These are phyloP conservation scores for Serendipita sp. DNA, from an alignment of 1,284 basidiomycete species.

Conservation along the genomic window DNA sequence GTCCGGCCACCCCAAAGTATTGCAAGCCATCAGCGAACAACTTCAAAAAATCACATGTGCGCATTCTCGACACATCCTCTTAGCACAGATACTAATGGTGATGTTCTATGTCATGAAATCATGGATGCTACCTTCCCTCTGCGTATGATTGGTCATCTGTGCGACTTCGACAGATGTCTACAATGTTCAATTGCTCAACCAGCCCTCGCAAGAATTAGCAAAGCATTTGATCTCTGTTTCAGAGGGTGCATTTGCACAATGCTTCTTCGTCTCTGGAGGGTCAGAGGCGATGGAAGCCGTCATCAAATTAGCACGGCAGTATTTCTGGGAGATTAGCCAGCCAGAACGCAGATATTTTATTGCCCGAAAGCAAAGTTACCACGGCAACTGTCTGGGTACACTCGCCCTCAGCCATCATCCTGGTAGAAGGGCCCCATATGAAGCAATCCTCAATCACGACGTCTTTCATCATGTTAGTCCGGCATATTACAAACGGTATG, in stretches of 20 bases:
- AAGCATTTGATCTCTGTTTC: slow-evolving; percentile 42
- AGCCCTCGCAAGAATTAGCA: slow-evolving; percentile 65
- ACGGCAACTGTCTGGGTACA: slow-evolving; percentile 68
- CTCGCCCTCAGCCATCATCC: slow-evolving; percentile 54
- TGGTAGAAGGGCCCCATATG: slow-evolving; percentile 50
- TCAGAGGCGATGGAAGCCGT: slow-evolving; percentile 76
- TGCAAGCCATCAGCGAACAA: slow-evolving; percentile 62
- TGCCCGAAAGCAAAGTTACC: slow-evolving; percentile 63
- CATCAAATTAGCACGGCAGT: slow-evolving; percentile 68
- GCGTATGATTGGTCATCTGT: slow-evolving; percentile 15
- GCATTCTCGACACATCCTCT: slow-evolving; percentile 14
- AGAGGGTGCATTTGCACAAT: slow-evolving; percentile 57
- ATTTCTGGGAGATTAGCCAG: slow-evolving; percentile 50
- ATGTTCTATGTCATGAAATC: no score
- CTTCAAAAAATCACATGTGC: slow-evolving; percentile 58
- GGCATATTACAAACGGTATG: slow-evolving; percentile 70
- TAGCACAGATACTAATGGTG: no score
- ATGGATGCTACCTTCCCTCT: no score
- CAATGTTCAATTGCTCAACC: slow-evolving; percentile 63
- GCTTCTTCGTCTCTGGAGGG: slow-evolving; percentile 60
- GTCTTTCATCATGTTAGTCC: slow-evolving; percentile 68
- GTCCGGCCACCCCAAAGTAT: slow-evolving; percentile 54
- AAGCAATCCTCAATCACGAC: slow-evolving; percentile 41
- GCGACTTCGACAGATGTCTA: slow-evolving; percentile 47
- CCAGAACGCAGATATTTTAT: slow-evolving; percentile 62